Conservation (phyloP, 116 monocot species). For the Papilionanthe hybrid region DNA sequence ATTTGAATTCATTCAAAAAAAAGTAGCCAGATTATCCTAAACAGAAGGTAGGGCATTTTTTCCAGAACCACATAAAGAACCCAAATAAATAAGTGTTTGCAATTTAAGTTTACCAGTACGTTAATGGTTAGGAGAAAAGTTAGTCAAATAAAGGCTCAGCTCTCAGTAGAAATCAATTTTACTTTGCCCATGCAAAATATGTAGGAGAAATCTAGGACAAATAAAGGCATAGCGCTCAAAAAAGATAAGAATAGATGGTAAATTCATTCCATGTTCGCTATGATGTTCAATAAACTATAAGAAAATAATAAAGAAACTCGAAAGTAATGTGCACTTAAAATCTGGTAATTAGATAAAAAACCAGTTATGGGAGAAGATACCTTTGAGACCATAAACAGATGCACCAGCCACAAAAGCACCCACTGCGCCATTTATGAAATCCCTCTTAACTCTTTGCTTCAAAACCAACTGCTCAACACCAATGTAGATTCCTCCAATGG, state of each 20-base stretch:
- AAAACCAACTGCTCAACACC: constrained; percentile 90
- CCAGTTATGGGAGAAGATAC: constrained; percentile 19
- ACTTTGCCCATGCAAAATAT: background rate
- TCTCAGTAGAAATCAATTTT: background rate
- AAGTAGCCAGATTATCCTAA: background rate
- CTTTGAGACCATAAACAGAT: constrained; percentile 63
- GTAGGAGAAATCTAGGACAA: background rate
- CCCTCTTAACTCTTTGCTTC: constrained; percentile 73
- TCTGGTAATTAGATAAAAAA: background rate
- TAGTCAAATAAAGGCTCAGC: background rate
- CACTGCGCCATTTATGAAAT: constrained; percentile 77
- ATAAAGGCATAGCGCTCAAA: background rate
- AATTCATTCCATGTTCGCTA: background rate
- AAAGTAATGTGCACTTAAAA: background rate
- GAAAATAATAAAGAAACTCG: background rate
- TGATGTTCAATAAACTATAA: background rate
- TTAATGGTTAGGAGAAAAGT: background rate
- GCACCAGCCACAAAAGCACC: constrained; percentile 95
- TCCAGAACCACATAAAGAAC: background rate
- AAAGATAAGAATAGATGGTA: background rate
- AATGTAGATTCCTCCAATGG: constrained; percentile 86
- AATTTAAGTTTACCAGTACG: background rate
- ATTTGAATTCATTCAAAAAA: background rate
- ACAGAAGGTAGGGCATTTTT: background rate
- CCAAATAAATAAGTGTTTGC: background rate